Evolutionary conservation across 129 eudicot species (phyloP).

Genomic region (Lonicera japonica): DNA sequence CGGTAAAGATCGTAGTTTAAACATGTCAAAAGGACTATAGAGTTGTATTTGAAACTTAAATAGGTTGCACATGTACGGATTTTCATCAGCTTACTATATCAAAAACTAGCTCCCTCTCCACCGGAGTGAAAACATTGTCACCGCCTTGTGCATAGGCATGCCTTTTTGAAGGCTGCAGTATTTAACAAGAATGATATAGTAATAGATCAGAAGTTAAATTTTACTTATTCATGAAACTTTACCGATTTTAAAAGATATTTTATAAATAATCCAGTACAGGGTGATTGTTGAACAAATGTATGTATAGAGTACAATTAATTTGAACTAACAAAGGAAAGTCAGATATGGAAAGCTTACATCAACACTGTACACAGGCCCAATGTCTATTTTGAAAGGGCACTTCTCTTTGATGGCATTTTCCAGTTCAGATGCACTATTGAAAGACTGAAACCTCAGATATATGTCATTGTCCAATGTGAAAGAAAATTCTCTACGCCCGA

Average conservation of each 20-base stretch:
- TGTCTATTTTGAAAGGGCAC: conserved; percentile 83
- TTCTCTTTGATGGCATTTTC: conserved; percentile 72
- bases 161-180: conserved; percentile 83
- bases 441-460: conserved; percentile 78
- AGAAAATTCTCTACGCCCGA: conserved; percentile 79
- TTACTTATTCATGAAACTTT: too few relatives aligned
- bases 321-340: not conserved
- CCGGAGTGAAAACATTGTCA: conserved; percentile 81
- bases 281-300: too few relatives aligned
- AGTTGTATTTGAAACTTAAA: not conserved
- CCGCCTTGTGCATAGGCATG: conserved; percentile 83
- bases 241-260: too few relatives aligned
- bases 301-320: too few relatives aligned
- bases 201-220: not conserved
- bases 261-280: too few relatives aligned
- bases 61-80: not conserved
- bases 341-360: conserved; percentile 36
- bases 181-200: not conserved
- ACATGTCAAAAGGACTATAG: not conserved
- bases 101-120: conserved; percentile 89
- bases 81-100: conserved; percentile 60
- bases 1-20: conserved; percentile 6
- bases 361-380: conserved; percentile 82
- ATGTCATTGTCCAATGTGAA: conserved; percentile 74
- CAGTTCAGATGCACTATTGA: conserved; percentile 50